Conservation (phyloP, 176 grass and related monocot genomes). For the Eremochloa ophiuroides region DNA sequence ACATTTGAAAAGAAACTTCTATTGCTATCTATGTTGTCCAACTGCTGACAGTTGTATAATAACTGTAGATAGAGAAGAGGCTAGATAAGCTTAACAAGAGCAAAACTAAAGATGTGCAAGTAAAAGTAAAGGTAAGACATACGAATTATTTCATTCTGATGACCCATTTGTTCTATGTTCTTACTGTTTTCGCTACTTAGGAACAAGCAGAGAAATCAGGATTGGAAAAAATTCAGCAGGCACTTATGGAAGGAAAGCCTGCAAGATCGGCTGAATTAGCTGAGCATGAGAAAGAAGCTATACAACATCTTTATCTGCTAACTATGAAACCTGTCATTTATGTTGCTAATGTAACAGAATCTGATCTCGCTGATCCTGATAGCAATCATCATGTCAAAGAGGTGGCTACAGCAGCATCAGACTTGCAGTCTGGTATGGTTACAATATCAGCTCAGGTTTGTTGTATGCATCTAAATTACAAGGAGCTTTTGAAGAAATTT, state of each 20-base stretch:
- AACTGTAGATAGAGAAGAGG: conserved; percentile 94
- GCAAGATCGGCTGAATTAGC: conserved; percentile 82
- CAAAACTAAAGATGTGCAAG: conserved; percentile 85
- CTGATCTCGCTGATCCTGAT: conserved; percentile 77
- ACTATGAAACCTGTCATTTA: conserved; percentile 99
- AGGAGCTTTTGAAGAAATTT: neutral
- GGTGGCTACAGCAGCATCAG: conserved; percentile 66
- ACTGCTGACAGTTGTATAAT: neutral
- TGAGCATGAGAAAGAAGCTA: conserved; percentile 85
- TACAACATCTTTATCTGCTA: conserved; percentile 80
- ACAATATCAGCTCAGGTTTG: conserved; percentile 96
- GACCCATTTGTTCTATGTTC: conserved; percentile 9
- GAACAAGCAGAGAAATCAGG: conserved; percentile 80
- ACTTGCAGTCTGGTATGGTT: conserved; percentile 89
- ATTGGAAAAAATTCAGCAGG: conserved; percentile 73
- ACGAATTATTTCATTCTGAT: conserved; percentile 4
- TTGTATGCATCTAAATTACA: conserved; percentile 11
- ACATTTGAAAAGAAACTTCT: neutral
- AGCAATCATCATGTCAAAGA: conserved; percentile 75
- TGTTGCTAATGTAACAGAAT: conserved; percentile 96
- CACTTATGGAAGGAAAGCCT: conserved; percentile 78
- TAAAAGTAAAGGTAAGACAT: conserved; percentile 70
- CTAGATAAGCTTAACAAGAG: conserved; percentile 95
- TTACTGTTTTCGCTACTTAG: conserved; percentile 36
- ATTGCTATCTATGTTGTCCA: neutral